Conservation (phyloP, 805 yeast species). For the Candida alai region DNA sequence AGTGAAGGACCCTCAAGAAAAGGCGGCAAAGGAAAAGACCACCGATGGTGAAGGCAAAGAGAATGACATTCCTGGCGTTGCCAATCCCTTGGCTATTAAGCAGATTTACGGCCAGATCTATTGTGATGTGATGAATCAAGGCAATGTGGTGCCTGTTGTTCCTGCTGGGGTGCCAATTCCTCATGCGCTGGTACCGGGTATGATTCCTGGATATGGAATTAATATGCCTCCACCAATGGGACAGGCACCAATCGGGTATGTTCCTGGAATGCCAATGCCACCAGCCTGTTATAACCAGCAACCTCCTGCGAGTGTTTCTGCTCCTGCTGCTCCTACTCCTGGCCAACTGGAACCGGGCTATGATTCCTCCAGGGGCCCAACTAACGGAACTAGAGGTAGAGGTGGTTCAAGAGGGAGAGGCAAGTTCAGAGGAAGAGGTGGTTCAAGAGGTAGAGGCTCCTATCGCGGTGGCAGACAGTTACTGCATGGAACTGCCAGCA, state of each 20-base stretch:
- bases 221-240: constrained; percentile 3
- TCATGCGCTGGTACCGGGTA: constrained; percentile 5
- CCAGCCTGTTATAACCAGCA: no score
- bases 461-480: not conserved
- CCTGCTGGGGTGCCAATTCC: constrained; percentile 5
- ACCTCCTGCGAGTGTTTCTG: constrained; percentile 6
- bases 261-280: constrained; percentile 2
- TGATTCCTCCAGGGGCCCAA: constrained; percentile 27
- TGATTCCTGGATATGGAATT: constrained; percentile 5
- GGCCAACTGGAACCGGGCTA: no score
- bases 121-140: constrained; percentile 40
- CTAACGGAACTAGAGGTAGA: constrained; percentile 17
- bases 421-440: constrained; percentile 14
- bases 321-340: constrained; percentile 2
- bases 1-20: constrained; percentile 9
- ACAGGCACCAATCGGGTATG: no score
- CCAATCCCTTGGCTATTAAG: constrained; percentile 31
- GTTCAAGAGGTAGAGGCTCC: constrained; percentile 7
- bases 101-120: constrained; percentile 42
- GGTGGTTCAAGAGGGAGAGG: constrained; percentile 15
- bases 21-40: constrained; percentile 6
- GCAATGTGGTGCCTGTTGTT: constrained; percentile 13
- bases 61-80: constrained; percentile 9
- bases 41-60: constrained; percentile 5
- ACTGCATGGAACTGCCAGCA: no score